These are phyloP conservation scores for Pseudogymnoascus sp. DNA, from an alignment of 2,329 filamentous ascomycete genomes.

Conservation along the genomic window DNA sequence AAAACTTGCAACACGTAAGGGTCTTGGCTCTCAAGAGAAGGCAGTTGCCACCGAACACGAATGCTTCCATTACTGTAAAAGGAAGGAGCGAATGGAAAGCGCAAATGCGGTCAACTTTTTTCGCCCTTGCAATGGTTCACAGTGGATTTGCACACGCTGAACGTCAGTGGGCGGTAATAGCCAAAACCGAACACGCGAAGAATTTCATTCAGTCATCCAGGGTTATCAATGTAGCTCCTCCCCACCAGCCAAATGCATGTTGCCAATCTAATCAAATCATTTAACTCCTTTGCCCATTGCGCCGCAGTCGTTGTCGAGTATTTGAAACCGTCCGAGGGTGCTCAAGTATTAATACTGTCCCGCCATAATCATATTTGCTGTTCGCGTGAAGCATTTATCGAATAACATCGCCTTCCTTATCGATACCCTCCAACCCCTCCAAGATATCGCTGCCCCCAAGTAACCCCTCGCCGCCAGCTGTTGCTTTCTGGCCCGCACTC, in stretches of 20 bases:
- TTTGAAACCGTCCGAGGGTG: neutral
- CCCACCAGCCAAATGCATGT: neutral
- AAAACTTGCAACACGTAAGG: neutral
- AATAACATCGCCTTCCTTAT: slow-evolving; percentile 48
- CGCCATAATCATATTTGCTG: neutral
- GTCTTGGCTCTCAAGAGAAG: neutral
- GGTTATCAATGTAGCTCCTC: neutral
- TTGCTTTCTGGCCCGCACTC: slow-evolving; percentile 55
- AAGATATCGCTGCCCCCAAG: slow-evolving; percentile 80
- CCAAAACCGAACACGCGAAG: neutral
- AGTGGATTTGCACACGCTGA: neutral
- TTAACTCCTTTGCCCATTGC: neutral
- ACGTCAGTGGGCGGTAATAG: neutral
- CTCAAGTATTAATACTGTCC: neutral
- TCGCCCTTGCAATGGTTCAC: neutral
- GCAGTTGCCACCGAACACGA: neutral
- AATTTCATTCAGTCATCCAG: neutral
- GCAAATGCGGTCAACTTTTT: neutral
- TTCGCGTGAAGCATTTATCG: neutral
- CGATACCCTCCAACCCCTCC: slow-evolving; percentile 72
- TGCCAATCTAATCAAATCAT: neutral
- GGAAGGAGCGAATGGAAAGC: neutral
- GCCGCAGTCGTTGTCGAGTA: neutral
- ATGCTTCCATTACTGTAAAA: neutral
- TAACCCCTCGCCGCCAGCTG: slow-evolving; percentile 48